Evolutionary conservation across 192 early-diverging fungal genomes (phyloP).

Genomic region (Neocallimastix lanati): DNA sequence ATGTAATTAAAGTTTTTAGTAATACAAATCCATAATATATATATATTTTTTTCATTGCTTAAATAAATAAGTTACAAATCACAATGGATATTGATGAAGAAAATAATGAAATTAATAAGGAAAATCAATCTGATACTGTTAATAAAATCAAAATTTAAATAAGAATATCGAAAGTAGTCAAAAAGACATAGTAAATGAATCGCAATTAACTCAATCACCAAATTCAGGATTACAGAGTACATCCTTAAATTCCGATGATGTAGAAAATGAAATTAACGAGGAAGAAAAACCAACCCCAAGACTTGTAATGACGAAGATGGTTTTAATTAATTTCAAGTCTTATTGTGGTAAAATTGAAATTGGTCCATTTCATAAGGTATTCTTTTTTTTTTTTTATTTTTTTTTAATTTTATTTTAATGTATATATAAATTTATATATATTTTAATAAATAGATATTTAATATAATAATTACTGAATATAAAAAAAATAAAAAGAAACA

Average conservation of each 20-base stretch:
- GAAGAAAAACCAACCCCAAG: conserved; percentile 4
- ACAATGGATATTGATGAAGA: background rate
- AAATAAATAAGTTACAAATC: too few relatives aligned
- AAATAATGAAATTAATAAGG: background rate
- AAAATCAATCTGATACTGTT: background rate
- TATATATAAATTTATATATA: too few relatives aligned
- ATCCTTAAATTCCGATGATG: background rate
- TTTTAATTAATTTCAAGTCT: conserved; percentile 89
- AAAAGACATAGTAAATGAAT: background rate
- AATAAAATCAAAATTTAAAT: background rate
- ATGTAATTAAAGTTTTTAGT: too few relatives aligned
- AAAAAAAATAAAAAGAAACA: too few relatives aligned
- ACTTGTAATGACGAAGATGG: conserved; percentile 62
- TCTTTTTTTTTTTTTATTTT: too few relatives aligned
- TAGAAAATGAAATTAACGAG: background rate
- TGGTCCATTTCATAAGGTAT: conserved; percentile 91
- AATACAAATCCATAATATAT: too few relatives aligned
- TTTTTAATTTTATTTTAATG: too few relatives aligned
- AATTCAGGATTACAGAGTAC: background rate
- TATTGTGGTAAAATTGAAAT: conserved; percentile 80
- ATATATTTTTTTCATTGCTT: too few relatives aligned
- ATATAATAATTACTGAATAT: too few relatives aligned
- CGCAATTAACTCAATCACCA: background rate
- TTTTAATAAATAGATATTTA: too few relatives aligned
- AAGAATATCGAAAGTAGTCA: background rate